phyloP scores from a whole-genome alignment of 345 rosid genomes.

The Populus pruinosa region DNA sequence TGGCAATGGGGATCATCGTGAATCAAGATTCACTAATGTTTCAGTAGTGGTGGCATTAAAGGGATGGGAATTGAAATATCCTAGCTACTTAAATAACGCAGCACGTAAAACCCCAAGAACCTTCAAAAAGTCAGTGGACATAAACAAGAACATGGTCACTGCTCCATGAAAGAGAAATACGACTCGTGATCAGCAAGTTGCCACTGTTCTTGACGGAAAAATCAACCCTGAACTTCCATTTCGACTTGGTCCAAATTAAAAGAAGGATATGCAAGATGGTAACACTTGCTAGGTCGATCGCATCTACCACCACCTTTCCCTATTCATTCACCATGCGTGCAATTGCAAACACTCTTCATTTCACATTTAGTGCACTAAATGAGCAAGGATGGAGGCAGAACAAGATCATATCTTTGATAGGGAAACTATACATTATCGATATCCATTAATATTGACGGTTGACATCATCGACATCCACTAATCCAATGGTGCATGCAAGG shows the following conservation, averaged over 20 bases:
- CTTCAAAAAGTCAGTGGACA: neutral
- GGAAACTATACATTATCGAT: too few species aligned
- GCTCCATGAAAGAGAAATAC: neutral
- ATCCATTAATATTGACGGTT: neutral
- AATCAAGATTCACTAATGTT: too few species aligned
- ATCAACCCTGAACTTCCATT: neutral
- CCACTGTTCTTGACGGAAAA: neutral
- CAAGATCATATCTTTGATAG: too few species aligned
- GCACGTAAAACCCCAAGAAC: neutral
- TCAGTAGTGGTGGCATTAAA: neutral
- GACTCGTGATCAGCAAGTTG: neutral
- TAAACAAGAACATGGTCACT: neutral
- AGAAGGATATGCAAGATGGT: too few species aligned
- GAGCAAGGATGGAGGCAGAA: too few species aligned
- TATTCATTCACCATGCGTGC: neutral
- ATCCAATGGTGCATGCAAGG: neutral
- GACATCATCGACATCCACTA: neutral
- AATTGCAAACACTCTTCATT: too few species aligned
- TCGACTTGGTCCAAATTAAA: too few species aligned
- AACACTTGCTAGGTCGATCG: neutral
- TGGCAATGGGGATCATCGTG: too few species aligned
- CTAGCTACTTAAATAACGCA: neutral
- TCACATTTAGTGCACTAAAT: too few species aligned
- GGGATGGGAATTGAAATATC: neutral
- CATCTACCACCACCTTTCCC: neutral